Base-by-base conservation (phyloP, 331 rosid genomes). In the Malus hybrid region DNA sequence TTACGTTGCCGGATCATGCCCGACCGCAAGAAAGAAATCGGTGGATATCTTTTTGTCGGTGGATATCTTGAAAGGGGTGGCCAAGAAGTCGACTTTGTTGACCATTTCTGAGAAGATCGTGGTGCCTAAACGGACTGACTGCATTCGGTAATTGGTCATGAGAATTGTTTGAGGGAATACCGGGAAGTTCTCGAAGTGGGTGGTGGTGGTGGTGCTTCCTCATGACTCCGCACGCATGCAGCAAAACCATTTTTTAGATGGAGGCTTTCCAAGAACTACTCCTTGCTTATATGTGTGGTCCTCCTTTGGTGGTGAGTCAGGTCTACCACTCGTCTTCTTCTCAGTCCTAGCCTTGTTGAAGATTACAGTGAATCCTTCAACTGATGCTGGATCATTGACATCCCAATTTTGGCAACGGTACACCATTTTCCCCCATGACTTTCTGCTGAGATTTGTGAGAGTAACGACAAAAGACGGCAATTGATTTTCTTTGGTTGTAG, bases 1-100 rank as follows among this genome's bases (percentile, higher is more conserved):
- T 86, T 90, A 89, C 8, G 95, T 93, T 1, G 97, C 93, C 3
- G 96, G 97, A 70, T 93, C 97, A 16, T 93, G 98, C 48, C 98
- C 95, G 33, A 93, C 87, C 3, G 92, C 97, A 19, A 90, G 90
- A 77, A 93, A 93, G 81, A 93, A 55, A 27, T 90, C 88, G 5
- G 93, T 91, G 80, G 7, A 93, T 92, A 65, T 31, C 54, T 66
- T 85, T 27, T 83, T 80, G 32, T 87, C 92, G 31, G 93, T 36
- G 70, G 83, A 89, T 46, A 93, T 46, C 80, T 77, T 87, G 77
- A 89, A 90, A 18, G 95, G 97, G 4, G 73, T 80, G 11, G 34
- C 6, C 0, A 95, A 90, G 78, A 93, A 89, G 74, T 90, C 92
- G 19, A 90, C 93, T 75, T 84, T 83, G 29, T 80, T 22, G 5